Conservation (phyloP, 2,329 filamentous ascomycete genomes). For the Cercospora sojina region DNA sequence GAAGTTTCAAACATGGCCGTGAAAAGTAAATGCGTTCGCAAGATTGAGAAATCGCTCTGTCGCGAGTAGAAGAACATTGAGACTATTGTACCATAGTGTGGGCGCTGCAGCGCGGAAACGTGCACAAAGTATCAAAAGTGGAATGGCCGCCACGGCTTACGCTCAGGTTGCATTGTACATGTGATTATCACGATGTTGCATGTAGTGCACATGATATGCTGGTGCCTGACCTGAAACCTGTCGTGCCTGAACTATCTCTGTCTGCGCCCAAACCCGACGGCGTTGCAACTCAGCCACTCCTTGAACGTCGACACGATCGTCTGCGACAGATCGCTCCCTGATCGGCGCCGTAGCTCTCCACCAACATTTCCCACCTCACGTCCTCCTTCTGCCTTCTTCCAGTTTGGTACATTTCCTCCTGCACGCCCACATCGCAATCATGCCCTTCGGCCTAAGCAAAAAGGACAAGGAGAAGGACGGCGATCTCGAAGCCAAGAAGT, state of each 20-base stretch:
- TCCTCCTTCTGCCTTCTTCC: not conserved
- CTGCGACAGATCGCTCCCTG: constrained; percentile 10
- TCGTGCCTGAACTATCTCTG: constrained; percentile 13
- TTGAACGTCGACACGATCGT: constrained; percentile 3
- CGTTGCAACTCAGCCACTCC: constrained; percentile 11
- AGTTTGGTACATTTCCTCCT: not conserved
- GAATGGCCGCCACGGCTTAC: not conserved
- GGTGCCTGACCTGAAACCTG: constrained; percentile 3
- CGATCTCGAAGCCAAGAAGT: constrained; percentile 54
- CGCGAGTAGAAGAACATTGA: not conserved
- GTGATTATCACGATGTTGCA: not conserved
- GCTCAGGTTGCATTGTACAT: not conserved
- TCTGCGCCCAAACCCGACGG: not conserved
- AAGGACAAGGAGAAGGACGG: constrained; percentile 53
- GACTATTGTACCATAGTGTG: constrained; percentile 9
- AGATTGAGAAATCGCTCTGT: not conserved
- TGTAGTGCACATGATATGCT: not conserved
- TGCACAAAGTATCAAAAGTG: constrained; percentile 9
- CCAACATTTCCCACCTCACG: constrained; percentile 8
- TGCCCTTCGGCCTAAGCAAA: constrained; percentile 51
- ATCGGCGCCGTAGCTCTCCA: constrained; percentile 9
- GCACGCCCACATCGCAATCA: constrained; percentile 18
- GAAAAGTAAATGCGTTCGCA: not conserved
- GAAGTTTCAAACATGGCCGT: not conserved
- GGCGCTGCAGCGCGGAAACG: not conserved